Base-by-base conservation (phyloP, 768 basidiomycete species). In the Coprinellus aureogranulatus region DNA sequence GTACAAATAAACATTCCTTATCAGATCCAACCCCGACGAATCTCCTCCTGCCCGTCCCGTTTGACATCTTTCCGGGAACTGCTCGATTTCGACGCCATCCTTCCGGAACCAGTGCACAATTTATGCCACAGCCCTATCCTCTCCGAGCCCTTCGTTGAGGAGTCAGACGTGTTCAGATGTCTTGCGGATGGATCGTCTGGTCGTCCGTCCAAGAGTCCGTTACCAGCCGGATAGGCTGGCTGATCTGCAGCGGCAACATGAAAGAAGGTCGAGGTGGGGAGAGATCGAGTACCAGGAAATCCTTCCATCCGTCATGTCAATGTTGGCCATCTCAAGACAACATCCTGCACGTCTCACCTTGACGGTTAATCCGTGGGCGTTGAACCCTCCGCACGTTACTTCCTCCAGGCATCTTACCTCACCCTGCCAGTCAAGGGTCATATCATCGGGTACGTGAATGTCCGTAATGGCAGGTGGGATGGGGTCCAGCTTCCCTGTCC, bases 341-440 rank as follows among this genome's bases (percentile, higher is more conserved):
- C 31, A 61, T 55, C 45, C 42, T 50, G 44, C 52, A 44, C 50
- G 51, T 44, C 72, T 59, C 64, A 84, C 85, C 79, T 81, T 81
- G 49, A 87, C 77, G 1, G 70, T 65, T 56, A 86, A 67, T 52
- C 70, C 70, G 46, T 68, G 74, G 3, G 74, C 71, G 56, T 59
- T 70, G 68, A 87, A 86, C 12, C 80, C 73, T 16, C 77, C 78
- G 31, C 68, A 68, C 2, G 66, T 70, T 34, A 78, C 70, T 41
- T 78, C 75, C 34, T 68, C 64, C 52, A 64, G 66, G 57, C 76
- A 78, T 46, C 68, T 71, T 30, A 84, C 69, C 52, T 80, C 76
- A 3, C 85, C 85, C 54, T 82, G 78, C 77, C 84, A 86, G 59
- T 85, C 82, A 9, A 82, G 67, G 55, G 71, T 70, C 12, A 75